phyloP scores from a whole-genome alignment of 1,139 yeast species.

The Lodderomyces margitis region DNA sequence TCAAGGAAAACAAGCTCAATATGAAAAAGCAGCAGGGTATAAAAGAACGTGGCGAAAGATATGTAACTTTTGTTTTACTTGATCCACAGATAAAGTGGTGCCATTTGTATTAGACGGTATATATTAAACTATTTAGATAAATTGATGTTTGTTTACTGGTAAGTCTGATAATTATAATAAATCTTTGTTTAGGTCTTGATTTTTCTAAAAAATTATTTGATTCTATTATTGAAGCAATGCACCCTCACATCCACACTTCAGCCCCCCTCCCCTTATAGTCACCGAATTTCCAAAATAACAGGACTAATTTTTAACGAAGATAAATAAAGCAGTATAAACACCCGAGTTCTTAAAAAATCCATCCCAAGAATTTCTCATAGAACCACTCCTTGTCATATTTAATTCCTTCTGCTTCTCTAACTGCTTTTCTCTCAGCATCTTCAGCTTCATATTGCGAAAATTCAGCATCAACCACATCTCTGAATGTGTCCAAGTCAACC shows the following conservation, averaged over 20 bases:
- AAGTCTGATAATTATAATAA: too few species aligned
- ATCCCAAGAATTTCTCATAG: slow-evolving; percentile 54
- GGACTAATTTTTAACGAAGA: neutral
- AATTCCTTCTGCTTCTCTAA: slow-evolving; percentile 45
- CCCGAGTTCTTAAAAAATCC: slow-evolving; percentile 17
- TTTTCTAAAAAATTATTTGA: too few species aligned
- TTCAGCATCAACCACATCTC: slow-evolving; percentile 67
- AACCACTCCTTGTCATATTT: slow-evolving; percentile 47
- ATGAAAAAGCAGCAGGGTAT: neutral
- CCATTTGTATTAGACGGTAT: too few species aligned
- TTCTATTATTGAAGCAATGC: too few species aligned
- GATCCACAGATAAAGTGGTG: too few species aligned
- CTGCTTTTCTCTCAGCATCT: slow-evolving; percentile 25
- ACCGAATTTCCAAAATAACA: too few species aligned
- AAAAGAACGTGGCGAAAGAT: neutral
- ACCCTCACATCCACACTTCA: too few species aligned
- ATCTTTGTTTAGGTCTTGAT: too few species aligned
- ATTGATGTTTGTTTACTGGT: too few species aligned
- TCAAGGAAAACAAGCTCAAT: neutral
- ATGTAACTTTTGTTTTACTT: neutral
- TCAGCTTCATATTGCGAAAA: slow-evolving; percentile 53
- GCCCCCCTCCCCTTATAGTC: too few species aligned
- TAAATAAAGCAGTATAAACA: neutral
- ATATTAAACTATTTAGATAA: too few species aligned
- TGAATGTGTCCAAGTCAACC: slow-evolving; percentile 62